These are phyloP conservation scores for Myxozyma vanderwaltii DNA, from an alignment of 805 yeast species.

Conservation along the genomic window DNA sequence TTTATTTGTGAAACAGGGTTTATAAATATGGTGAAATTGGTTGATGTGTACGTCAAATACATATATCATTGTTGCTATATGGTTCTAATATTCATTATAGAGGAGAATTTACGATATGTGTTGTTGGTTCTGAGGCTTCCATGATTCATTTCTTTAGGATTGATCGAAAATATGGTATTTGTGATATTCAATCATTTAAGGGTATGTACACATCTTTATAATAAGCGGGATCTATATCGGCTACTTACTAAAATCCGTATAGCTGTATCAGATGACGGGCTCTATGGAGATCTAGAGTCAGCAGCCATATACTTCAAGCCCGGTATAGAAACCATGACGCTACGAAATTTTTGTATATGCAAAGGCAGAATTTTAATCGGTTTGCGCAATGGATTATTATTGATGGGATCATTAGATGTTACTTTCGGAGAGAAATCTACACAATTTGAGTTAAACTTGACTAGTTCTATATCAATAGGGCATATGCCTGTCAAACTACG, in stretches of 20 bases:
- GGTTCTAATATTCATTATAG: background rate
- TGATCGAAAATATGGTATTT: background rate
- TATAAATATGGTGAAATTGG: background rate
- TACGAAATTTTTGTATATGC: background rate
- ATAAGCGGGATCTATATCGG: background rate
- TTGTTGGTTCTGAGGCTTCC: background rate
- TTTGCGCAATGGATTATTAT: slow-evolving; percentile 18
- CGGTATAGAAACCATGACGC: background rate
- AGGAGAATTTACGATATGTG: slow-evolving; percentile 4
- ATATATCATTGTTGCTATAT: background rate
- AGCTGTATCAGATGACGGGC: no score
- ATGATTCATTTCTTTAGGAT: background rate
- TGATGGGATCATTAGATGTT: background rate
- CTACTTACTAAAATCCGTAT: no score
- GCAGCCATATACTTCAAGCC: background rate
- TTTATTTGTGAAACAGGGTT: background rate
- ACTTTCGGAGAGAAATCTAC: background rate
- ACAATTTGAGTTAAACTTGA: background rate
- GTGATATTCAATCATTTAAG: background rate
- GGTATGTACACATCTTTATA: background rate
- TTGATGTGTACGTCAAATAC: background rate
- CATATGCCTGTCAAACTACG: slow-evolving; percentile 18
- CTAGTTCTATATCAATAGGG: slow-evolving; percentile 14
- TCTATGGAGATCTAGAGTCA: background rate
- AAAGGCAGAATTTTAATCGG: slow-evolving; percentile 14